Base-by-base conservation (phyloP, 768 basidiomycete genomes). In the Strobilomyces dryophilus region DNA sequence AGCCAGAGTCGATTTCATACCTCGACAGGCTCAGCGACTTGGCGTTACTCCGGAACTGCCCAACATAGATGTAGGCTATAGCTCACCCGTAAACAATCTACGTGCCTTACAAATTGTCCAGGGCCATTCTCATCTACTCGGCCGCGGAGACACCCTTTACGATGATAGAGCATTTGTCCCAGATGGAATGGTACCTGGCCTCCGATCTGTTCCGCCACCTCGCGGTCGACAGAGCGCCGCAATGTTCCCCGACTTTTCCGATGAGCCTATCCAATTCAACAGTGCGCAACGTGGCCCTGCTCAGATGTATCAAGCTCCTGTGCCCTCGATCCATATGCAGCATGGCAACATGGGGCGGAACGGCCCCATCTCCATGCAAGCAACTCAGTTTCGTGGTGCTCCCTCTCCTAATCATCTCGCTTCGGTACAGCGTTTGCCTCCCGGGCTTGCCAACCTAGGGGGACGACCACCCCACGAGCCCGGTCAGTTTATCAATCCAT, bases 151-250 rank as follows among this genome's bases (percentile, higher is more conserved):
- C 39, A 67, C 86, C 4, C 65, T 89, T 31, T 89, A 88, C 62
- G 87, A 92, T 48, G 88, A 89, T 61, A 78, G 89, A 56, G 82
- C 77, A 59, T 92, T 92, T 59, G 79, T 89, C 24, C 87, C 90
- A 10, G 88, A 92, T 69, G 87, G 87, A 27, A 82, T 92, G 81
- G 90, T 92, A 15, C 89, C 91, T 24, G 91, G 89, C 9, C 76
- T 92, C 31, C 84, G 90, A 36, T 78, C 84, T 29, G 78, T 76
- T 36, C 82, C 79, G 44, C 80, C 83, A 40, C 78, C 83, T 51
- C 79, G 87, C 55, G 77, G 72, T 62, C 77, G 86, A 44, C 83
- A 87, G 56, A 74, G 75, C 55, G 71, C 71, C 32, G 69, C 74
- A 4, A 71, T 82, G 51, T 83, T 80, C 61, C 67, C 79, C 35